Evolutionary conservation across 1,284 basidiomycete species (phyloP), one percentile per base, ranked within the genome.

Genomic region (Cryptococcus jaspeensis): DNA sequence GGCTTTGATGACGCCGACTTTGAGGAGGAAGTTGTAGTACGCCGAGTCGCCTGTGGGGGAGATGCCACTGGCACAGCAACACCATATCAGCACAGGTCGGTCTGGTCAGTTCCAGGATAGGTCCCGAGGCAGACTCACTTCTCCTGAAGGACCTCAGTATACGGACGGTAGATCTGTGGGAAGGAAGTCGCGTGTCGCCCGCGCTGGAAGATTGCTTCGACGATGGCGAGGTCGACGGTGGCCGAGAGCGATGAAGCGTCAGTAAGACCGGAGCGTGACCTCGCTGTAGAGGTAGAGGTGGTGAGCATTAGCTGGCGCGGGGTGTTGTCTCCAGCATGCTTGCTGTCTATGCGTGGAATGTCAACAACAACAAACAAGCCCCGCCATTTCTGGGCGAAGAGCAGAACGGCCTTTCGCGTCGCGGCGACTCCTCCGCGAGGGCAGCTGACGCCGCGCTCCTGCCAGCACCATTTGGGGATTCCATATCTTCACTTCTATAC

Each of bases 21-120:
- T 75, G 36, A 78, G 65, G 12, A 78, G 66, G 50, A 78, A 76
- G 52, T 72, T 69, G 60, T 76, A 78, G 60, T 76, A 74, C 9
- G 57, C 54, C 18, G 70, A 69, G 57, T 76, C 74, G 25, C 50
- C 42, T 3, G 67, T 63, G 1, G 65, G 65, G 0, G 64, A 63
- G 4, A 76, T 62, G 12, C 70, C 74, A 56, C 74, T 76, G 58
- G 2, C 15, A 4, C 4, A 49, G 15, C 20, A 3, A 46, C 36
- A 18, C 25, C 5, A 25, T 4, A 37, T 28, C 35, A 50, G 20
- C 8, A 37, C 3, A 2, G 11, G 3, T 13, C 47, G 20, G 20
- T 42, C 13, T 18, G 28, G 11, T 0, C 16, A 5, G 35, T 16
- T 12, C 5, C 18, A 18, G 12, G 9, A 42, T 42, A n/a, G 16